These are phyloP conservation scores for Immersiella caudata DNA, from an alignment of 495 filamentous ascomycete genomes.

Conservation along the genomic window DNA sequence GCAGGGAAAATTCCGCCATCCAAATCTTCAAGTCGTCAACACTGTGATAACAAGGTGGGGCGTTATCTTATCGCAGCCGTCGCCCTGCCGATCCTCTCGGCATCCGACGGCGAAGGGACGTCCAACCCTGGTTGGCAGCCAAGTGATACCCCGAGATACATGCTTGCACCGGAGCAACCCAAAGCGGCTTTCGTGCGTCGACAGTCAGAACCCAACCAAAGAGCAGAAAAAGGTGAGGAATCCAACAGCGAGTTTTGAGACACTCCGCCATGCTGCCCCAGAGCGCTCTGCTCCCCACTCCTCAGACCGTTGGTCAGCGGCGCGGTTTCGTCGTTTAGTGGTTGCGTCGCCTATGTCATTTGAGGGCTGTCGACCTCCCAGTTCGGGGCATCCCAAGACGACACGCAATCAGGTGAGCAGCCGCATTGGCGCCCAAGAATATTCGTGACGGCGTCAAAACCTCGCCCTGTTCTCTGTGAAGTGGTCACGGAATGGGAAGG, in stretches of 20 bases:
- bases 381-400: slow-evolving; percentile 4
- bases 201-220: neutral
- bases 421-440: slow-evolving; percentile 19
- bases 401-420: slow-evolving; percentile 18
- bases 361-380: slow-evolving; percentile 10
- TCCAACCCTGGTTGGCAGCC: neutral
- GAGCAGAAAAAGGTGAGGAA: neutral
- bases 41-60: neutral
- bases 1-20: neutral
- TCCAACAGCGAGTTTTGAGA: neutral
- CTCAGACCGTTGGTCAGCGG: slow-evolving; percentile 5
- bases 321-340: neutral
- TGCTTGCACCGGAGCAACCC: neutral
- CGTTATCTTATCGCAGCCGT: neutral
- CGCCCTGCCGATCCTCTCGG: slow-evolving; percentile 12
- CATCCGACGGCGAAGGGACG: neutral
- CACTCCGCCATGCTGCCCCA: neutral
- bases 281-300: neutral
- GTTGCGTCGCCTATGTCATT: slow-evolving; percentile 15
- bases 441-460: neutral
- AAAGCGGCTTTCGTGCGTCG: neutral
- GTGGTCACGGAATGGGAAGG: slow-evolving; percentile 7
- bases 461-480: neutral
- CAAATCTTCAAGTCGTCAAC: neutral
- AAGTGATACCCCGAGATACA: neutral